Conservation (phyloP, 169 alveolate genomes). For the Cryptosporidium canis region DNA sequence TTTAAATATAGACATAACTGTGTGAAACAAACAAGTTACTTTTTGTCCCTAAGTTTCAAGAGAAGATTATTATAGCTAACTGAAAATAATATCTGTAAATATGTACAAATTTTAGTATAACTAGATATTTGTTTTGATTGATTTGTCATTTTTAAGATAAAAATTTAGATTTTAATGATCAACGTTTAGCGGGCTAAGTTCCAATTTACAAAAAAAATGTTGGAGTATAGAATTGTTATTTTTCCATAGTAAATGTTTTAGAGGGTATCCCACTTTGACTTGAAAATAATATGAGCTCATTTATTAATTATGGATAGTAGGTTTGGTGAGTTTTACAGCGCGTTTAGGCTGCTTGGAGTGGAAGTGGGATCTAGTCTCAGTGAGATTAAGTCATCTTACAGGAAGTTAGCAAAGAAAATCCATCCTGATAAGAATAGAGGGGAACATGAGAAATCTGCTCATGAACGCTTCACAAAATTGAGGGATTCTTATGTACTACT, state of each 20-base stretch:
- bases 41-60: not conserved
- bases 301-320: not conserved
- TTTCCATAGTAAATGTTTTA: too few relatives aligned
- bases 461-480: slow-evolving; percentile 36
- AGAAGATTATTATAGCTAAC: not conserved
- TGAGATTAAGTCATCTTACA: slow-evolving; percentile 26
- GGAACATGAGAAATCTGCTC: not conserved
- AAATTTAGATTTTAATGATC: too few relatives aligned
- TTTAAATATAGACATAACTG: slow-evolving; percentile 35
- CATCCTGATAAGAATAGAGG: slow-evolving; percentile 64
- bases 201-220: too few relatives aligned
- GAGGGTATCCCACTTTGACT: not conserved
- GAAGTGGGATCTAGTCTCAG: slow-evolving; percentile 9
- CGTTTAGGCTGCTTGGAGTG: slow-evolving; percentile 26
- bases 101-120: not conserved
- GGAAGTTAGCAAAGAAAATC: slow-evolving; percentile 21
- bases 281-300: not conserved
- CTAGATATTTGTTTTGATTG: too few relatives aligned
- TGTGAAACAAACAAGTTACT: slow-evolving; percentile 1
- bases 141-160: too few relatives aligned
- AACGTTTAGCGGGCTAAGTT: too few relatives aligned
- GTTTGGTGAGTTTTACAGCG: slow-evolving; percentile 1
- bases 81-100: not conserved
- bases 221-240: too few relatives aligned
- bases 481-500: slow-evolving; percentile 18